These are phyloP conservation scores for Russula emetica DNA, from an alignment of 768 basidiomycete species.

Conservation along the genomic window DNA sequence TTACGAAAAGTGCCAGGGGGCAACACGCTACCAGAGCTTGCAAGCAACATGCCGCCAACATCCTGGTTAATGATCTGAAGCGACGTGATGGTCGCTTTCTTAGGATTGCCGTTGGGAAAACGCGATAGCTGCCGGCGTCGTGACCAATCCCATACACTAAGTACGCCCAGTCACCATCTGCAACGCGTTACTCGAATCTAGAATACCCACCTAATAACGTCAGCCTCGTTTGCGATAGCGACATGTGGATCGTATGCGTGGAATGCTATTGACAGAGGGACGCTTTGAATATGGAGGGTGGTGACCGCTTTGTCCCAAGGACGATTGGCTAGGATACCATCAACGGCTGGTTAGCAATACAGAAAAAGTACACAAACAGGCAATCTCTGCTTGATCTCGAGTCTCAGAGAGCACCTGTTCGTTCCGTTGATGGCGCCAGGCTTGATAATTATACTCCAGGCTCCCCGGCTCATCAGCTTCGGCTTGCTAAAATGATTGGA, in stretches of 20 bases:
- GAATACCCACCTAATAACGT: constrained; percentile 69
- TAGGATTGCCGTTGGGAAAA: constrained; percentile 87
- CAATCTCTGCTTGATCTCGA: constrained; percentile 59
- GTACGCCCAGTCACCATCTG: constrained; percentile 14
- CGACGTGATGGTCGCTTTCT: constrained; percentile 78
- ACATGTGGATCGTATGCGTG: constrained; percentile 91
- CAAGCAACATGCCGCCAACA: constrained; percentile 83
- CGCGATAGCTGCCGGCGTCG: constrained; percentile 68
- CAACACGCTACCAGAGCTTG: constrained; percentile 62
- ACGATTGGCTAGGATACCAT: constrained; percentile 44
- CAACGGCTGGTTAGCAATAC: constrained; percentile 8
- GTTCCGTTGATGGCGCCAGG: constrained; percentile 90
- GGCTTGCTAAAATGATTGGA: constrained; percentile 59
- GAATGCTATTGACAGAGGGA: constrained; percentile 77
- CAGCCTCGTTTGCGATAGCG: constrained; percentile 77
- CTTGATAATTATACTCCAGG: constrained; percentile 87
- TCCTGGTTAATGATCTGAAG: constrained; percentile 95
- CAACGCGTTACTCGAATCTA: constrained; percentile 5
- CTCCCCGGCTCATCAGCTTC: constrained; percentile 97
- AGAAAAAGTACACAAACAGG: constrained; percentile 49
- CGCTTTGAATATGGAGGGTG: constrained; percentile 53
- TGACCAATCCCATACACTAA: constrained; percentile 94
- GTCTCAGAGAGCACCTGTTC: constrained; percentile 74
- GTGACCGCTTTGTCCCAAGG: constrained; percentile 73
- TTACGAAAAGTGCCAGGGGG: background rate